Evolutionary conservation across 306 rosid genomes (phyloP), one percentile per base, ranked within the genome.

Genomic region (Glycyrrhiza uralensis): DNA sequence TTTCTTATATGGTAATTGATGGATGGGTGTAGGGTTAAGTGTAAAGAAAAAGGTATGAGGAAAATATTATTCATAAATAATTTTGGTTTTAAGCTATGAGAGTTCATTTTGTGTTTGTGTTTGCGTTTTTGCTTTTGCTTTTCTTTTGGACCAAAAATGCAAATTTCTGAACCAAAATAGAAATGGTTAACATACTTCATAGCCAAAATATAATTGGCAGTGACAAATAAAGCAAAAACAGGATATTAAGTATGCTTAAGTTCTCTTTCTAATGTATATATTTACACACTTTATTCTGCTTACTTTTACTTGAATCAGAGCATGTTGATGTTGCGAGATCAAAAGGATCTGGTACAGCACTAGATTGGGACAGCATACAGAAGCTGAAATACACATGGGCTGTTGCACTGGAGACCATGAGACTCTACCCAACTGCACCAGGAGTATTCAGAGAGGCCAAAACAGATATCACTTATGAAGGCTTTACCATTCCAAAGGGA

Each of bases 311-410:
- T 66, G 76, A 66, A 58, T 24, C 66, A 83, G 87, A 79, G 24
- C 87, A 79, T 33, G 58, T 8, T 71, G 84, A 72, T 3, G 26
- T 79, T 17, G 8, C 60, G 26, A 72, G 22, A 36, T 44, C 77
- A 50, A 79, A 44, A 68, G 70, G 72, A 46, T 1, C 19, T n/a
- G 46, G 33, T n/a, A 20, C 62, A 11, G 7, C 67, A 17, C 69
- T 83, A 67, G 87, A 79, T 44, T 83, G 84, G 84, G 66, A 71
- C 2, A 72, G 74, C 80, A 66, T 79, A 59, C 82, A 71, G 54
- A 83, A 67, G 69, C 41, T 83, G 81, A 83, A 71, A 49, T 76
- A 83, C 67, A 79, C 87, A 19, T 83, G 87, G 87, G 76, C 79
- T 46, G 87, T 76, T 45, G 76, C 81, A 15, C 63, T 59, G 18